A percentile compares a stretch with the other conserved stretches of the same genome.
Evolutionary conservation across 2,329 filamentous ascomycete genomes (phyloP).

Genomic region (Colletotrichum euphorbiae): DNA sequence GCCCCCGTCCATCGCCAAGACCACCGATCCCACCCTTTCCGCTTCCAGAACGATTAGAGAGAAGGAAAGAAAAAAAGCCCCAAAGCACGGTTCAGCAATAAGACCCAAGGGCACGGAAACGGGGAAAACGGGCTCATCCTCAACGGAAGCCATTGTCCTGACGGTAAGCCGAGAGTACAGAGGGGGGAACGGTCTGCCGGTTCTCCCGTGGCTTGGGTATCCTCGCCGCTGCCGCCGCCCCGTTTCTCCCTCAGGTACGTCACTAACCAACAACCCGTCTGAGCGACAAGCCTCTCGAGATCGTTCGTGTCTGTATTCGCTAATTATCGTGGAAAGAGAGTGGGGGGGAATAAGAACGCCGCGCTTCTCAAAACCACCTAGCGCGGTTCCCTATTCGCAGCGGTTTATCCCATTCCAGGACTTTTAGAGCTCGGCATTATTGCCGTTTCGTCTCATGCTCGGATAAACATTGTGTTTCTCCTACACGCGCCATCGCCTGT

Average conservation of each 20-base stretch:
- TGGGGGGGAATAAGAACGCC: too few species aligned
- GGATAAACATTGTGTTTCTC: constrained; percentile 23
- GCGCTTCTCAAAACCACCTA: not conserved
- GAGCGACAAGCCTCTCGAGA: constrained; percentile 11
- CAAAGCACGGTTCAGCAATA: too few species aligned
- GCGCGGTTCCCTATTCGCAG: not conserved
- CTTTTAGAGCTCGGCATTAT: not conserved
- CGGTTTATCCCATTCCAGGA: too few species aligned
- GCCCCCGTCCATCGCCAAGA: constrained; percentile 22
- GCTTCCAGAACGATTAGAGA: constrained; percentile 18
- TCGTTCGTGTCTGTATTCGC: not conserved
- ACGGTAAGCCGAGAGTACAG: constrained; percentile 3
- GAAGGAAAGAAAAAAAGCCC: not conserved
- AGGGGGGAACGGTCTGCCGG: not conserved
- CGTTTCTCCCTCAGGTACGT: constrained; percentile 26
- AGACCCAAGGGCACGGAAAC: not conserved
- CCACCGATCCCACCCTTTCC: constrained; percentile 9
- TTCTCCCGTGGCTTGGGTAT: not conserved
- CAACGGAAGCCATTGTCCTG: not conserved
- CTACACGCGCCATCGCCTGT: not conserved
- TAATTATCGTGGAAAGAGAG: not conserved
- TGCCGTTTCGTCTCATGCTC: constrained; percentile 7
- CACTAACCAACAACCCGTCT: constrained; percentile 22
- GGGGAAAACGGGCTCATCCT: not conserved
- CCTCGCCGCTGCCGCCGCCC: constrained; percentile 6